Percentiles rank a stretch among this genome's conserved stretches.
These are phyloP conservation scores for Talaromyces rugulosus DNA, from an alignment of 2,329 filamentous ascomycete species.

Conservation along the genomic window DNA sequence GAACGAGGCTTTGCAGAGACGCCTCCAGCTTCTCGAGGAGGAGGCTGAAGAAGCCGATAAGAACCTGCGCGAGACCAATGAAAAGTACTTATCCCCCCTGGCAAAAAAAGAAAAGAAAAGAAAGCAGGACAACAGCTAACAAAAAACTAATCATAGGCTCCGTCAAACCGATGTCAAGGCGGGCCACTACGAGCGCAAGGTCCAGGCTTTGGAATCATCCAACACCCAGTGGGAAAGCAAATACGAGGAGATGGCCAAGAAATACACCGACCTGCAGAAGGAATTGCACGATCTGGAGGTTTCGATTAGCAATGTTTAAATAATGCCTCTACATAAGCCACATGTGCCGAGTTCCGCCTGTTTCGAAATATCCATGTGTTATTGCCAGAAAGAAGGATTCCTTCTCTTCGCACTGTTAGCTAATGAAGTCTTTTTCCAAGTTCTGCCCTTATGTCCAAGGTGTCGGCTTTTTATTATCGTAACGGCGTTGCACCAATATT, in stretches of 20 bases:
- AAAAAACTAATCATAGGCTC: slow-evolving; percentile 60
- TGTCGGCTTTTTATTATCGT: background rate
- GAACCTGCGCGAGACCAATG: slow-evolving; percentile 93
- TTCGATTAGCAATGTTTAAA: slow-evolving; percentile 91
- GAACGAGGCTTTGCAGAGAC: slow-evolving; percentile 86
- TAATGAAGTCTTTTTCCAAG: background rate
- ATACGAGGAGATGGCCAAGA: slow-evolving; percentile 96
- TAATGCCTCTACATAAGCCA: slow-evolving; percentile 16
- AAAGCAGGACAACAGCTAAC: slow-evolving; percentile 15
- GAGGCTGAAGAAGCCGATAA: slow-evolving; percentile 96
- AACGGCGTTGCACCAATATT: background rate
- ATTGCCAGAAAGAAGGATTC: slow-evolving; percentile 1
- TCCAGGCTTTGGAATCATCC: slow-evolving; percentile 88
- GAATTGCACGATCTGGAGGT: slow-evolving; percentile 85
- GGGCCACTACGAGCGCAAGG: slow-evolving; percentile 98
- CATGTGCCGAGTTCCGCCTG: slow-evolving; percentile 14
- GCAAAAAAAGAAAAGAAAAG: background rate
- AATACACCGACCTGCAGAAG: slow-evolving; percentile 78
- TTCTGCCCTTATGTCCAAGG: background rate
- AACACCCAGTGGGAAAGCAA: slow-evolving; percentile 95
- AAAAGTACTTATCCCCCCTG: slow-evolving; percentile 70
- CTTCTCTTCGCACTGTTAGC: background rate
- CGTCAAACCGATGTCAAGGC: slow-evolving; percentile 99
- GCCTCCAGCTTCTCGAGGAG: slow-evolving; percentile 93
- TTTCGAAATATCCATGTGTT: slow-evolving; percentile 9